Evolutionary conservation across 2,329 filamentous ascomycete species (phyloP).

Genomic region (Lojkania enalia): DNA sequence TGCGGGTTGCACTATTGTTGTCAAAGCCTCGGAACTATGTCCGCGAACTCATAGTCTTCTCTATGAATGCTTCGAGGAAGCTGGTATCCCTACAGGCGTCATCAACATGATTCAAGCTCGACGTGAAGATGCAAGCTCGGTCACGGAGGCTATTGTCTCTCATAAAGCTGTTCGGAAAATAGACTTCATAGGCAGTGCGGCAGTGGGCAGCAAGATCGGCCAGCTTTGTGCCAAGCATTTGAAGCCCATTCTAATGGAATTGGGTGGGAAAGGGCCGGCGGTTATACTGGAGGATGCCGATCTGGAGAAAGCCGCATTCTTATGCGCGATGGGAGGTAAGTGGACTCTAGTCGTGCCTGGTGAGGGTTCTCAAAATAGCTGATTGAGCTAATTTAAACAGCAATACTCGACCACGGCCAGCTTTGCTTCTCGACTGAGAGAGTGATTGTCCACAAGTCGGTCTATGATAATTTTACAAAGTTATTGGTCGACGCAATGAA

Average conservation of each 20-base stretch:
- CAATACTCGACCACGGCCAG: conserved; percentile 58
- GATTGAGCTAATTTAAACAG: no score
- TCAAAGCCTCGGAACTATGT: conserved; percentile 35
- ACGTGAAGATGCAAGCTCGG: conserved; percentile 61
- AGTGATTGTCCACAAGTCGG: conserved; percentile 61
- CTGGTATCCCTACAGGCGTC: conserved; percentile 72
- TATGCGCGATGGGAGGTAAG: conserved; percentile 27
- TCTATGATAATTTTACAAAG: conserved; percentile 56
- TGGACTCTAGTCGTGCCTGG: no score
- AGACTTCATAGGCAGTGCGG: conserved; percentile 76
- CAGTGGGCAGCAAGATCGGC: conserved; percentile 70
- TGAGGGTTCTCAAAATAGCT: no score
- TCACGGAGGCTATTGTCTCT: conserved; percentile 72
- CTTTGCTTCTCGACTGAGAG: conserved; percentile 85
- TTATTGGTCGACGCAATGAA: conserved; percentile 49
- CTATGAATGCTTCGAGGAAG: conserved; percentile 48
- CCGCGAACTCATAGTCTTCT: conserved; percentile 26
- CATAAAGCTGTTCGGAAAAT: conserved; percentile 67
- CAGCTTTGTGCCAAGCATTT: conserved; percentile 68
- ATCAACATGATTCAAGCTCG: conserved; percentile 69
- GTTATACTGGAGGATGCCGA: conserved; percentile 80
- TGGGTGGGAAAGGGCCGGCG: conserved; percentile 78
- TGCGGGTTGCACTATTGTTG: conserved; percentile 51
- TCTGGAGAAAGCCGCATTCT: conserved; percentile 21
- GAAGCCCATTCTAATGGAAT: conserved; percentile 77